Percentiles rank a stretch among this genome's conserved stretches.
These are phyloP conservation scores for Pouteria campechiana DNA, from an alignment of 179 eudicot species.

Conservation along the genomic window DNA sequence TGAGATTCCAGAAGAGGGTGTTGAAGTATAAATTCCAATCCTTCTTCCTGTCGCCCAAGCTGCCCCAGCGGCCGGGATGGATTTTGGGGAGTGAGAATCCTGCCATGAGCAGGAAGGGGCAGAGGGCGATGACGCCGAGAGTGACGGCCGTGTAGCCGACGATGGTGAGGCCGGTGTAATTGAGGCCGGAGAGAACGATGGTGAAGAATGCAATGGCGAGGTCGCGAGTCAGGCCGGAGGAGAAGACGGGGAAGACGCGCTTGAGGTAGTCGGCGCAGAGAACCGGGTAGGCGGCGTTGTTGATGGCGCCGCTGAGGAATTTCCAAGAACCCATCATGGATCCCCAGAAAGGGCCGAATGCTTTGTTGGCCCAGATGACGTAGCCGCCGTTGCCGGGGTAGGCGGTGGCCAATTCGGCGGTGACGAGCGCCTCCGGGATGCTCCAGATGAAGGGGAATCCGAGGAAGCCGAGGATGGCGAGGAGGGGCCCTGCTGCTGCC, in stretches of 20 bases:
- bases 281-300: conserved; percentile 19
- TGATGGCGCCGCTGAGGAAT: conserved; percentile 22
- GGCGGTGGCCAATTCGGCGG: conserved; percentile 26
- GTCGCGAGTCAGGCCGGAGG: conserved; percentile 10
- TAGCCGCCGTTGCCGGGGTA: conserved; percentile 28
- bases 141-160: conserved; percentile 54
- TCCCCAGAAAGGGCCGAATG: conserved; percentile 28
- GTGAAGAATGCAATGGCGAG: conserved; percentile 32
- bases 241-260: conserved; percentile 14
- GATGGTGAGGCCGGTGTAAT: conserved; percentile 50
- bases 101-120: conserved; percentile 51
- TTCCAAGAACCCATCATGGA: conserved; percentile 23
- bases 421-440: conserved; percentile 24
- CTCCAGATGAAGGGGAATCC: conserved; percentile 30
- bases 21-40: conserved; percentile 57
- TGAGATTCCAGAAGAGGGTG: conserved; percentile 64
- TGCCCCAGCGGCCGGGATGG: conserved; percentile 35
- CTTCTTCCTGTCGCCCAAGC: conserved; percentile 37
- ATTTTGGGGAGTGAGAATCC: conserved; percentile 47
- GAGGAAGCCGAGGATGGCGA: conserved; percentile 23
- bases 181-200: conserved; percentile 26
- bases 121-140: conserved; percentile 36
- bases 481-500: conserved; percentile 21
- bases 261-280: conserved; percentile 15
- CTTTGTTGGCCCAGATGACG: conserved; percentile 24